Base-by-base conservation (phyloP, 345 rosid genomes). In the Psidium friedrichsthalianum region DNA sequence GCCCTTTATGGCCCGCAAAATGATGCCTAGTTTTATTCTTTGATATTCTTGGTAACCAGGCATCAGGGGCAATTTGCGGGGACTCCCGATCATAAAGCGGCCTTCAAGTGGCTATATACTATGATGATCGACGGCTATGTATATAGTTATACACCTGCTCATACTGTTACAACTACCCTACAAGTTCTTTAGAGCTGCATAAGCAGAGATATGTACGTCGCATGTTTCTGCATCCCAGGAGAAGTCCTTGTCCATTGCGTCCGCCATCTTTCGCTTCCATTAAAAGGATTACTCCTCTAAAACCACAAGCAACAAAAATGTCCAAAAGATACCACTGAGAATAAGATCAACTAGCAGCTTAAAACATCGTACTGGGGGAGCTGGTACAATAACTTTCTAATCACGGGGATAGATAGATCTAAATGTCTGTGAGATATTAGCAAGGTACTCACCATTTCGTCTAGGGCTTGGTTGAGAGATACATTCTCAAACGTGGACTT, bases 171-270 rank as follows among this genome's bases (percentile, higher is more conserved):
- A 54, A 56, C 58, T 15, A 87, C 87, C 86, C 93, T 87, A 95
- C 87, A 95, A 14, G 21, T 82, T 90, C 87, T 91, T 89, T 51
- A 93, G 57, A 47, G 90, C 89, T 9, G 88, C 69, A 85, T 94
- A 95, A 29, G 95, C 96, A 56, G 95, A 94, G 87, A 93, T 82
- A 83, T 94, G 96, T 87, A 92, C 32, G 55, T 95, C 93, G 42
- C 27, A 90, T 88, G 94, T 89, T 64, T 94, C 95, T 64, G 88
- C 92, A 64, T 90, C 93, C 95, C 93, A 94, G 22, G 95, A 94
- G 88, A 92, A 93, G 89, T 95, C 96, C 88, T 87, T 88, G 15
- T 83, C 86, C 98, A 94, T 95, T 57, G 91, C 94, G 59, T 90
- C 92, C 59, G 3, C 85, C n/a, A 93, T 90, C 89, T 84, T 93